phyloP scores from a whole-genome alignment of 305 asterid species.

The Fraxinus angustifolia region DNA sequence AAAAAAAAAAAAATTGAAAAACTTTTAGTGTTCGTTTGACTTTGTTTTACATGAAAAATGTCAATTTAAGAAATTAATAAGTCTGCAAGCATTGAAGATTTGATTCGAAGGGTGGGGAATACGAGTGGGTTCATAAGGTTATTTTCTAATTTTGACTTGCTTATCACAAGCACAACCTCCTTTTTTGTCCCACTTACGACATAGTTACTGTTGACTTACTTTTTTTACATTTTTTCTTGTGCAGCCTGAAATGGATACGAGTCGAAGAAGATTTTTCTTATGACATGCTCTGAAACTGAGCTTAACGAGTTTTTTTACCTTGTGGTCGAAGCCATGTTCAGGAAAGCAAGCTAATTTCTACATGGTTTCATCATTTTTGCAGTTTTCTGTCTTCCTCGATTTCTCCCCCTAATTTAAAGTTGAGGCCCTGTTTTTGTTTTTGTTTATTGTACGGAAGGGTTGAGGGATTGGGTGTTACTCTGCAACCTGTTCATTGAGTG shows the following conservation, averaged over 20 bases:
- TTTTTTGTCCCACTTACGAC: neutral
- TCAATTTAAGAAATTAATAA: conserved; percentile 44
- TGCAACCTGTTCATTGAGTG: neutral
- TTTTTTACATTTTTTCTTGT: conserved; percentile 18
- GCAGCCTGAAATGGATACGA: conserved; percentile 97
- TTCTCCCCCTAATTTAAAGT: neutral
- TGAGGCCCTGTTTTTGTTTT: neutral
- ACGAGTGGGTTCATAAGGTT: conserved; percentile 96
- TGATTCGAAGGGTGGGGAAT: conserved; percentile 85
- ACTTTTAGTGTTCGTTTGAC: no score
- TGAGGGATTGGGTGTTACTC: no score
- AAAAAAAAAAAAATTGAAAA: no score
- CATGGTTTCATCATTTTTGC: neutral
- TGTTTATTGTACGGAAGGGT: neutral
- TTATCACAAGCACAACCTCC: neutral
- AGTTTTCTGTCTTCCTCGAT: neutral
- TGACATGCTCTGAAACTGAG: conserved; percentile 27
- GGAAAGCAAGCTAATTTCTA: neutral
- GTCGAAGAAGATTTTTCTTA: conserved; percentile 87
- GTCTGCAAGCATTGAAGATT: conserved; percentile 89
- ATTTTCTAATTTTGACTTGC: neutral
- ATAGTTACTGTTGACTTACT: neutral
- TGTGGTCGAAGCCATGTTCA: neutral
- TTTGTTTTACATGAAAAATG: no score
- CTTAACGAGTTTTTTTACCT: neutral